These are phyloP conservation scores for Celoporthe dispersa DNA, from an alignment of 2,329 filamentous ascomycete species.

Conservation along the genomic window DNA sequence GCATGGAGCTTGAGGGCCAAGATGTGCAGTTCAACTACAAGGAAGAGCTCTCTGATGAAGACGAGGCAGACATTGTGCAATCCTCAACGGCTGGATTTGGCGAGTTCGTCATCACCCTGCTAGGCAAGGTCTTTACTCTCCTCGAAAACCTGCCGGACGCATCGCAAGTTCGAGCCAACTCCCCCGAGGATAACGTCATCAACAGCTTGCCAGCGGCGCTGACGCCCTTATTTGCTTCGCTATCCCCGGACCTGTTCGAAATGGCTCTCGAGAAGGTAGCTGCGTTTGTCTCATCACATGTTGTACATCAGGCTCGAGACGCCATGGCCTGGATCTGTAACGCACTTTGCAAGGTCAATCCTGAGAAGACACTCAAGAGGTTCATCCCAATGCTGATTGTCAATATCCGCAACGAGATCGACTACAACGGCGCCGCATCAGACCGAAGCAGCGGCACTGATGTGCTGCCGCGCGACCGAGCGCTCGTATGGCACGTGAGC, in stretches of 20 bases:
- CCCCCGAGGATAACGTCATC: conserved; percentile 95
- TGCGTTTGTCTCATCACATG: conserved; percentile 88
- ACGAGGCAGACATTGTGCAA: conserved; percentile 84
- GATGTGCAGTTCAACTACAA: conserved; percentile 86
- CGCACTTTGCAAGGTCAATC: conserved; percentile 92
- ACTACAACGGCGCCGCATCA: conserved; percentile 93
- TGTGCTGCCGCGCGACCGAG: conserved; percentile 88
- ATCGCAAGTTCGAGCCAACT: conserved; percentile 83
- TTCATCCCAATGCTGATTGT: conserved; percentile 89
- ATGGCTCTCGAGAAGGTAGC: conserved; percentile 90
- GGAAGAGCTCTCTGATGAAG: conserved; percentile 78
- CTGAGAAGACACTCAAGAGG: conserved; percentile 87
- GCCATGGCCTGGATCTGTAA: conserved; percentile 99
- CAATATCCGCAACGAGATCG: conserved; percentile 94
- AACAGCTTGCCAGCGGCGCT: conserved; percentile 93
- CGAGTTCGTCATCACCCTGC: conserved; percentile 87
- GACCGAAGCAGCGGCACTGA: conserved; percentile 92
- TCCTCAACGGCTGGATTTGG: conserved; percentile 94
- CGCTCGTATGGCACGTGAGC: conserved; percentile 90
- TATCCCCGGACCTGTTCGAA: conserved; percentile 93
- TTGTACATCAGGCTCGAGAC: conserved; percentile 95
- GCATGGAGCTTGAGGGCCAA: conserved; percentile 87
- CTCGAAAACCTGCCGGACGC: conserved; percentile 94
- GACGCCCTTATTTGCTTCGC: conserved; percentile 83
- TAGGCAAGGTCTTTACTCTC: conserved; percentile 93